phyloP scores from a whole-genome alignment of 164 flowering plant species.

The Berberis vulgaris region DNA sequence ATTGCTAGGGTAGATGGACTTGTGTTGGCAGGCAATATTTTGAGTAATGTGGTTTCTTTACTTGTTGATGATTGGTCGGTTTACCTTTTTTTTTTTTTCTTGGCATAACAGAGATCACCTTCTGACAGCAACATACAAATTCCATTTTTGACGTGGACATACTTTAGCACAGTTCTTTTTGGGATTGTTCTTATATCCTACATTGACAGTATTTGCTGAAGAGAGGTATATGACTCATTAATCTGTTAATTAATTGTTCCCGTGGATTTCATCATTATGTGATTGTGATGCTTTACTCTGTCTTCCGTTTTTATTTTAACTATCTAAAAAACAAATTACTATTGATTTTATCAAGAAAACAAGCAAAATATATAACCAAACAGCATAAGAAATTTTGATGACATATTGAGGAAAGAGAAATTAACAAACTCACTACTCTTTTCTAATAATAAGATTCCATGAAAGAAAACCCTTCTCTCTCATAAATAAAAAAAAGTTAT shows the following conservation, averaged over 20 bases:
- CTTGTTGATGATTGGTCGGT: not conserved
- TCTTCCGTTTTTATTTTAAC: not conserved
- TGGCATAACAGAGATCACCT: slow-evolving; percentile 60
- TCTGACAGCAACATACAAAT: slow-evolving; percentile 33
- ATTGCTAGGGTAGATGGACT: not conserved
- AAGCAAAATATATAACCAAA: too few relatives aligned
- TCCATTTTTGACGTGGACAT: slow-evolving; percentile 72
- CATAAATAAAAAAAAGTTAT: too few relatives aligned
- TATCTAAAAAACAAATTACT: not conserved
- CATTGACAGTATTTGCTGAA: slow-evolving; percentile 87
- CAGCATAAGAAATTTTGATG: too few relatives aligned
- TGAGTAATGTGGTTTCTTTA: not conserved
- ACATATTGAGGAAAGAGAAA: too few relatives aligned
- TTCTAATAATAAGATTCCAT: too few relatives aligned
- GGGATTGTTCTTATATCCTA: slow-evolving; percentile 82
- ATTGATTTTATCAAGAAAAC: too few relatives aligned
- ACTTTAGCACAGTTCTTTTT: slow-evolving; percentile 62
- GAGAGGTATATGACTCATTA: slow-evolving; percentile 56
- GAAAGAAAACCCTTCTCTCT: too few relatives aligned
- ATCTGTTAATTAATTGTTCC: not conserved
- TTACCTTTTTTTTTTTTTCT: slow-evolving; percentile 8
- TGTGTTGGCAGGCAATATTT: not conserved
- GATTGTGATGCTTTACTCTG: not conserved
- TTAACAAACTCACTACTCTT: too few relatives aligned
- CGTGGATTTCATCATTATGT: not conserved